These are phyloP conservation scores for Populus tomentosa DNA, from an alignment of 441 rosid genomes.

Conservation along the genomic window DNA sequence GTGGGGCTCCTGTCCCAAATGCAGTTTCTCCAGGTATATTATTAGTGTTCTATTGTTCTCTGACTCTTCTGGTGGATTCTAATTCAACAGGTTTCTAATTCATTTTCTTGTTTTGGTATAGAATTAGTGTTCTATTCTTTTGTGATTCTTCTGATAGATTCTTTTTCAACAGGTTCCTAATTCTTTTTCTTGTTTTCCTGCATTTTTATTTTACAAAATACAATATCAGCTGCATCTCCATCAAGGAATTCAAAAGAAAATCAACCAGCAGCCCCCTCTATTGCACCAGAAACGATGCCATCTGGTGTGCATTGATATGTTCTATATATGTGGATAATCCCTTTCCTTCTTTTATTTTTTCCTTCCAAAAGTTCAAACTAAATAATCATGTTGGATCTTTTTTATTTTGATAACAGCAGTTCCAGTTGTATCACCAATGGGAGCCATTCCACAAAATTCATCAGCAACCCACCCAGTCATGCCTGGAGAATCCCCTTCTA, in stretches of 20 bases:
- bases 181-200: not conserved
- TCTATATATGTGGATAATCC: not conserved
- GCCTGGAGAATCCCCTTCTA: constrained; percentile 43
- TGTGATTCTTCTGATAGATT: not conserved
- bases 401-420: constrained; percentile 13
- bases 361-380: not conserved
- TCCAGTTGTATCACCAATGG: constrained; percentile 34
- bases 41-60: not conserved
- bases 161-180: constrained; percentile 1
- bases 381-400: not conserved
- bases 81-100: not conserved
- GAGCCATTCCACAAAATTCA: constrained; percentile 29
- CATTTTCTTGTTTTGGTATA: not conserved
- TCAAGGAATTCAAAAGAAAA: constrained; percentile 23
- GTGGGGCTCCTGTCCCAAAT: constrained; percentile 18
- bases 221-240: constrained; percentile 30
- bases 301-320: constrained; percentile 18
- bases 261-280: constrained; percentile 21
- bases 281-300: constrained; percentile 21
- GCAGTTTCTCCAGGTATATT: constrained; percentile 34
- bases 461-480: constrained; percentile 9
- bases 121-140: not conserved
- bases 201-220: not conserved
- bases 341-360: not conserved
- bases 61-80: not conserved